Evolutionary conservation across 192 early-diverging fungal species (phyloP), one percentile per base, ranked within the genome.

Genomic region (Backusella mclennaniae): DNA sequence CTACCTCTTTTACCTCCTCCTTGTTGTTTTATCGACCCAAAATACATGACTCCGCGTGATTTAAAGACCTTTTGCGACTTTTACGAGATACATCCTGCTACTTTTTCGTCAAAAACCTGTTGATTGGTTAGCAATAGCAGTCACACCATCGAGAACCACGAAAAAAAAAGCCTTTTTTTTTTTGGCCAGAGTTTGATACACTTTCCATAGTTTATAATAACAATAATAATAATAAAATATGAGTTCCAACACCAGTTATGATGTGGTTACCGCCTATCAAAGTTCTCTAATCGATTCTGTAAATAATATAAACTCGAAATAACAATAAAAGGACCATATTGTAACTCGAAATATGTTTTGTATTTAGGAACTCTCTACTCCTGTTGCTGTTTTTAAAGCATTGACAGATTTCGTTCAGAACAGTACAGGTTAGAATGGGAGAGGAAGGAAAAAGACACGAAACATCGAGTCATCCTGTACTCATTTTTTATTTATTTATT

Each of bases 361-460:
- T 33, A 77, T 41, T 42, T 73, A 91, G 84, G 90, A 90, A 77
- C 82, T 93, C 12, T 92, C 93, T 14, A 89, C 90, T 77, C 92
- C 93, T 0, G 90, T 95, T 8, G 93, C 93, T 4, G 90, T 92
- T 17, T 90, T 95, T 56, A 86, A 92, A 77, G 87, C 91, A 33
- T 82, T 95, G 38, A 89, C 90, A 11, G 89, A 90, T 73, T 84
- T 91, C 42, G 89, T 92, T 70, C 89, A 89, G 73, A 84, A 87
- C 19, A 87, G 85, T 31, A 85, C 85, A 77, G 88, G 89, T 82
- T 33, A 82, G n/a, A 31, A 8, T 42, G 31, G 1, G 31, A 2
- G 31, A 33, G 31, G 31, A 33, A 33, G 2, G 31, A 33, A 33
- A 33, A 33, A 33, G 31, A 33, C 31, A 33, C 31, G 31, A 33